Evolutionary conservation across 2,329 filamentous ascomycete genomes (phyloP), one percentile per base, ranked within the genome.

Genomic region (Curvularia lunata): DNA sequence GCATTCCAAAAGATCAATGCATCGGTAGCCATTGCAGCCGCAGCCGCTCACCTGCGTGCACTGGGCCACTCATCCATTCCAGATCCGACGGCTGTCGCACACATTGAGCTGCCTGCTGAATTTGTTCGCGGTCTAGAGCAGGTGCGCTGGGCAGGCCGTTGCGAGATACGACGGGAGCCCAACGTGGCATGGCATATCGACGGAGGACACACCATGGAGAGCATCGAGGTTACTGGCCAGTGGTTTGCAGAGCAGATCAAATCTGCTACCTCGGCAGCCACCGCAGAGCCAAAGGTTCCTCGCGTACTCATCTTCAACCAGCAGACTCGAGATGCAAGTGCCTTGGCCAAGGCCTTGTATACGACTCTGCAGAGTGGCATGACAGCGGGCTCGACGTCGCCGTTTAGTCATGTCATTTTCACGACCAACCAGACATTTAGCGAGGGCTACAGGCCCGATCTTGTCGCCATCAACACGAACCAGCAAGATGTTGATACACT

Each of bases 221-320:
- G 91, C 67, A 86, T 97, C 62, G 83, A 86, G 51, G 84, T 91
- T 41, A 90, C 90, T 10, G 91, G 87, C 3, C 82, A 81, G 64
- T 97, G 93, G 93, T 94, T 94, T 68, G 85, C 85, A 7, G 71
- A 75, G 43, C 75, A 66, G 61, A 77, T 72, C 37, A 63, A 69
- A 12, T 67, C 74, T 16, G 75, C 76, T 43, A 74, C 75, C 10
- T 69, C 75, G 5, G 67, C 75, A 6, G 57, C 57, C n/a, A 62
- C 59, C 65, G 51, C 52, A 21, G 53, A 63, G 4, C 52, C 55
- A 12, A 54, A 59, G 19, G 52, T 61, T 9, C 71, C 79, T 5
- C 80, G 91, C 0, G 81, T 89, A 56, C 79, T 98, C 45, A 84
- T 98, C 47, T 98, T 98, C 82, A 97, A 97, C 76, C 94, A 97